A percentile compares a stretch with the other conserved stretches of the same genome.
phyloP scores from a whole-genome alignment of 495 filamentous ascomycete genomes.

The Chlorociboria aeruginascens region DNA sequence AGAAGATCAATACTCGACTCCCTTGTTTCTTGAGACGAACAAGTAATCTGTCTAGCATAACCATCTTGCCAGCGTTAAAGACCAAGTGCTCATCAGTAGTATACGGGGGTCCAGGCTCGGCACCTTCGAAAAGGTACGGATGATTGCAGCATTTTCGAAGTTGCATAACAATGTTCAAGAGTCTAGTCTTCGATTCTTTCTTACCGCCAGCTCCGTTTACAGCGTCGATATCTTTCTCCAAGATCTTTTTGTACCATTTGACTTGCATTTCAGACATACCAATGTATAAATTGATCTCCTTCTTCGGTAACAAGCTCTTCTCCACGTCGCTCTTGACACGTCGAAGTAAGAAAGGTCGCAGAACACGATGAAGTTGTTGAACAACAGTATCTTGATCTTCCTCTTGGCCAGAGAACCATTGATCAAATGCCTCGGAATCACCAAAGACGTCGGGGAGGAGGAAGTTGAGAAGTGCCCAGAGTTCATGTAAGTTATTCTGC shows the following conservation, averaged over 20 bases:
- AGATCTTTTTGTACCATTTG: constrained; percentile 97
- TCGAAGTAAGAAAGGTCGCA: constrained; percentile 88
- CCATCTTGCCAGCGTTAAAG: constrained; percentile 92
- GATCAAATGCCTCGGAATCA: constrained; percentile 93
- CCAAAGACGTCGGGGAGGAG: constrained; percentile 95
- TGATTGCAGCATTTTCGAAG: constrained; percentile 99
- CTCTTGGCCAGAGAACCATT: constrained; percentile 89
- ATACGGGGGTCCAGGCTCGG: constrained; percentile 93
- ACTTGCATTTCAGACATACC: constrained; percentile 99
- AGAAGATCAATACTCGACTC: constrained; percentile 94
- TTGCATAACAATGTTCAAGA: constrained; percentile 99
- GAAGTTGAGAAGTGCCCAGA: constrained; percentile 99
- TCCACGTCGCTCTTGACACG: constrained; percentile 98
- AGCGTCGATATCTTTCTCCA: constrained; percentile 98
- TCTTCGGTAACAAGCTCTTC: constrained; percentile 95
- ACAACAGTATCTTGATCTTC: constrained; percentile 92
- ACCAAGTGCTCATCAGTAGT: constrained; percentile 96
- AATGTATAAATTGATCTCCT: constrained; percentile 93
- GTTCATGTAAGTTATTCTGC: constrained; percentile 96
- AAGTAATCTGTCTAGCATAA: constrained; percentile 88
- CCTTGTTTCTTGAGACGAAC: constrained; percentile 72
- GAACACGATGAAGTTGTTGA: constrained; percentile 86
- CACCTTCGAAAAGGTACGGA: constrained; percentile 96
- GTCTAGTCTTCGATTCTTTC: constrained; percentile 93
- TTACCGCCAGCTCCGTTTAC: constrained; percentile 96